Base-by-base conservation (phyloP, 2,329 filamentous ascomycete species). In the Trichophyton equinum region DNA sequence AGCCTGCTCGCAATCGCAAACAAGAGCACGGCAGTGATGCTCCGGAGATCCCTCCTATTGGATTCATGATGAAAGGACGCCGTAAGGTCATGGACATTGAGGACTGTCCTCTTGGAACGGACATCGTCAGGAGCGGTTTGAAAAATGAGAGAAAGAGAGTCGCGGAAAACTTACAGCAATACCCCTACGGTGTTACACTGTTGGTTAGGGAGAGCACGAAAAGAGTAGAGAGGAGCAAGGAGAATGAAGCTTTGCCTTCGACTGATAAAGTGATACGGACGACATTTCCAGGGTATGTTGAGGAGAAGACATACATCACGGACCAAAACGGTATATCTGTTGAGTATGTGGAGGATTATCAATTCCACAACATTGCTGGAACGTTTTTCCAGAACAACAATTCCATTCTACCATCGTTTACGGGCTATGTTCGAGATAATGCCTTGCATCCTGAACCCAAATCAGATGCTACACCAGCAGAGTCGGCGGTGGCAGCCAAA, bases 321-420 rank as follows among this genome's bases (percentile, higher is more conserved):
- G 85, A 96, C 75, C 83, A 85, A 72, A 95, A 92, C 66, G 87
- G 82, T 65, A 88, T 81, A 58, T 86, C 88, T 2, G 91, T 88
- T 33, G 94, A 99, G 74, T 96, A 95, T 75, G 83, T 99, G 64
- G 89, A 87, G 70, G 77, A 85, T 73, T 94, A 87, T 77, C 79
- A 85, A 70, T 96, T 99, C 77, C 86, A 86, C 72, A 97, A 95
- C 77, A 89, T 88, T 2, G 94, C 94, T 9, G 91, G 91, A 62
- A 85, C 89, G 59, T 99, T 99, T 78, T 99, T 99, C 82, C 94
- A 99, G 72, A 99, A 99, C 81, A 99, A 99, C 82, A 97, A 97
- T 79, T 95, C 91, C 60, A 97, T 99, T 75, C 85, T 99, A 25
- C 85, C 89, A 33, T 76, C 79, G 15, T 95, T 97, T 75, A 95